phyloP scores from a whole-genome alignment of 2,329 filamentous ascomycete genomes.

The Massarina eburnea region DNA sequence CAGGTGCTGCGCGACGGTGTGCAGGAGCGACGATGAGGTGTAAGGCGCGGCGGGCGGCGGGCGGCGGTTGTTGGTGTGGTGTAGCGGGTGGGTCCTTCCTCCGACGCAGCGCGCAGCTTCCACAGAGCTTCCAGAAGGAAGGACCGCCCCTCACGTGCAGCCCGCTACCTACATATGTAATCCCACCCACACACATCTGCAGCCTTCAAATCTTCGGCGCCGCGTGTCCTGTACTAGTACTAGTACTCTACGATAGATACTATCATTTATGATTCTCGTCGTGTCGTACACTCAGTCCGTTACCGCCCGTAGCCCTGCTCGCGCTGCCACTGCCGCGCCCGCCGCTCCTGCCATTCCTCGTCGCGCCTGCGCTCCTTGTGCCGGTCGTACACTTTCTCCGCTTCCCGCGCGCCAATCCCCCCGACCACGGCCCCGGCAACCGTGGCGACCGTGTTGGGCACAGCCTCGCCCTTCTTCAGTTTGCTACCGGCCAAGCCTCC shows the following conservation, averaged over 20 bases:
- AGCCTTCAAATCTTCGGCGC: too few relatives aligned
- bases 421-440: slow-evolving; percentile 40
- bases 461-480: slow-evolving; percentile 26
- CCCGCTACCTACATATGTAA: too few relatives aligned
- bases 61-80: slow-evolving; percentile 2
- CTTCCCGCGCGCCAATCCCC: slow-evolving; percentile 34
- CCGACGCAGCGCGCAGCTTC: slow-evolving; percentile 3
- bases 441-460: slow-evolving; percentile 26
- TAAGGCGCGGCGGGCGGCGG: slow-evolving; percentile 6
- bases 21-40: neutral
- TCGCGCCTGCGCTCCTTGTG: slow-evolving; percentile 12
- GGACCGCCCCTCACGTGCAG: neutral
- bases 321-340: slow-evolving; percentile 5
- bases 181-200: too few relatives aligned
- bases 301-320: neutral
- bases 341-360: slow-evolving; percentile 10
- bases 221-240: too few relatives aligned
- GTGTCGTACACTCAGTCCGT: too few relatives aligned
- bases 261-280: too few relatives aligned
- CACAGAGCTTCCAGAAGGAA: slow-evolving; percentile 11
- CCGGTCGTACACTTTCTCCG: slow-evolving; percentile 27
- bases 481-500: slow-evolving; percentile 36
- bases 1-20: neutral
- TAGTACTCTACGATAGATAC: too few relatives aligned
- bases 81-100: neutral